These are phyloP conservation scores for Coleophoma cylindrospora DNA, from an alignment of 2,329 filamentous ascomycete species.

Conservation along the genomic window DNA sequence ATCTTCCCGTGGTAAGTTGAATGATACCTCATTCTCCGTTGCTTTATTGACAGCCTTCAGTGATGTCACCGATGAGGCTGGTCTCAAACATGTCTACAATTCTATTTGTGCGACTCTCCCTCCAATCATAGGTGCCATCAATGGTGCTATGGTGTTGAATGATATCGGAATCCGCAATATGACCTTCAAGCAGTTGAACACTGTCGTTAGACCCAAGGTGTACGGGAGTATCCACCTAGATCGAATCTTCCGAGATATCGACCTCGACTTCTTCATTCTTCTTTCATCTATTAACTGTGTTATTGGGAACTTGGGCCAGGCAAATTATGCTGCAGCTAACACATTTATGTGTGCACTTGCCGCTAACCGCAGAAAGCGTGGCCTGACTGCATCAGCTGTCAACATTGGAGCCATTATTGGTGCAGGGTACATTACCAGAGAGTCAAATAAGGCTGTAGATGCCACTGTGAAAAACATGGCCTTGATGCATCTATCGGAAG, in stretches of 20 bases:
- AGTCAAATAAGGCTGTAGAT: background rate
- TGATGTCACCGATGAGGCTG: slow-evolving; percentile 17
- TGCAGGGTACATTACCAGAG: slow-evolving; percentile 28
- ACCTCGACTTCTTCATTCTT: slow-evolving; percentile 31
- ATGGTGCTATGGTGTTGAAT: slow-evolving; percentile 38
- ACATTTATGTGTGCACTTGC: slow-evolving; percentile 34
- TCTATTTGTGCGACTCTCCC: background rate
- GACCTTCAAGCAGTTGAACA: slow-evolving; percentile 16
- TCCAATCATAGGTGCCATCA: slow-evolving; percentile 32
- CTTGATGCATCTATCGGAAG: slow-evolving; percentile 19
- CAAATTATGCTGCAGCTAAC: slow-evolving; percentile 40
- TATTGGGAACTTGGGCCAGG: slow-evolving; percentile 30
- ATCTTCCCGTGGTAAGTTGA: slow-evolving; percentile 1
- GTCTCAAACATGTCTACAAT: background rate
- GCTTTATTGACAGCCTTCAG: background rate
- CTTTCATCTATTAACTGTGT: slow-evolving; percentile 24
- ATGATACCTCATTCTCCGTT: background rate
- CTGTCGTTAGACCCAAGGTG: slow-evolving; percentile 27
- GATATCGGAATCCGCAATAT: slow-evolving; percentile 27
- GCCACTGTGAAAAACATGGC: background rate
- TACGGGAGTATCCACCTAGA: slow-evolving; percentile 25
- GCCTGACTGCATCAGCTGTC: slow-evolving; percentile 31
- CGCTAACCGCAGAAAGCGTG: slow-evolving; percentile 29
- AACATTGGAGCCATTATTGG: slow-evolving; percentile 33
- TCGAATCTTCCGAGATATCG: slow-evolving; percentile 18